Conservation (phyloP, 345 rosid species). For the Erysimum cheiranthoides region DNA sequence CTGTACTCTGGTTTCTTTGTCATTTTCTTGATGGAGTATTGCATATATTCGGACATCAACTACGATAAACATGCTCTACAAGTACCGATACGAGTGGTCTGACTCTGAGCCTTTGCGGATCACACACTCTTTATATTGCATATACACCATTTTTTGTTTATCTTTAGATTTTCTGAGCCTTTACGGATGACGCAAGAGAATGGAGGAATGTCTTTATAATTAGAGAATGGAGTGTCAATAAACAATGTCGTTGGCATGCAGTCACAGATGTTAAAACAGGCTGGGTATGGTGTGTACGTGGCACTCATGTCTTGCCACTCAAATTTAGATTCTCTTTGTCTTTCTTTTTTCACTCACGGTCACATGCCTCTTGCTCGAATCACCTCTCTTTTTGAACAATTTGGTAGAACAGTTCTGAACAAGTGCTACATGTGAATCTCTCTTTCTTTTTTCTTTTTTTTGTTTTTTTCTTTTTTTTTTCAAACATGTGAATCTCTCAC, state of each 20-base stretch:
- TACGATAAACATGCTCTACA: background rate
- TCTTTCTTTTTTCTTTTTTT: too few relatives aligned
- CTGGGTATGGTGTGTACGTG: background rate
- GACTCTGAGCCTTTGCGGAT: background rate
- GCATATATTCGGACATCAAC: background rate
- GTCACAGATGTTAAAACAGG: background rate
- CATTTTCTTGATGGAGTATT: background rate
- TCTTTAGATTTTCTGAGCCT: background rate
- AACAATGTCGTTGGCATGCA: background rate
- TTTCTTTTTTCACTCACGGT: background rate
- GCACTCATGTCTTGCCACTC: background rate
- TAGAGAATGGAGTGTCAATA: background rate
- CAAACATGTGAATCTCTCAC: too few relatives aligned
- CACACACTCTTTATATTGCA: background rate
- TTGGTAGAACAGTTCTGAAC: background rate
- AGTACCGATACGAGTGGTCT: background rate
- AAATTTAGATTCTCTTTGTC: background rate
- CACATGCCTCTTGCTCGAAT: background rate
- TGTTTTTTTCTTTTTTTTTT: too few relatives aligned
- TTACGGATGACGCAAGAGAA: background rate
- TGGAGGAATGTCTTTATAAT: too few relatives aligned
- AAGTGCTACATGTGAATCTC: slow-evolving; percentile 1
- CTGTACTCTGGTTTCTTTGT: background rate
- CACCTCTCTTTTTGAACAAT: background rate
- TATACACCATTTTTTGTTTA: background rate